A percentile compares a stretch with the other conserved stretches of the same genome.
Conservation (phyloP, 2,329 filamentous ascomycete genomes). For the Pseudogymnoascus sp. region DNA sequence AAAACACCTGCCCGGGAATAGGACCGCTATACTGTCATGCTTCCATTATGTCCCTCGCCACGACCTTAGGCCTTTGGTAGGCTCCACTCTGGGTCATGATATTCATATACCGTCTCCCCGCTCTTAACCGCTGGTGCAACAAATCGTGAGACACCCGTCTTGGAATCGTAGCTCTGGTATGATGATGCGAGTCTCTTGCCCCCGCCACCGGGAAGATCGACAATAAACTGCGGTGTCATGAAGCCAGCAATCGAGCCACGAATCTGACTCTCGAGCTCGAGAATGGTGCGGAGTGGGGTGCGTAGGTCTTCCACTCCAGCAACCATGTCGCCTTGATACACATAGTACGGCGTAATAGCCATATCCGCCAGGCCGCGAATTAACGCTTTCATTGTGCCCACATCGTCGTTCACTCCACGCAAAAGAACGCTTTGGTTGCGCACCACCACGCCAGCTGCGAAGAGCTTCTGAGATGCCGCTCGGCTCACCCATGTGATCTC, state of each 20-base stretch:
- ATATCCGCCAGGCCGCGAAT: constrained; percentile 47
- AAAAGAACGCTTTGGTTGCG: constrained; percentile 54
- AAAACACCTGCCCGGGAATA: not conserved
- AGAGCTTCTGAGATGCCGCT: constrained; percentile 41
- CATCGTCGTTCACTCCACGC: constrained; percentile 48
- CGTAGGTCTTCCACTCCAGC: constrained; percentile 52
- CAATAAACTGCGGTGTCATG: constrained; percentile 53
- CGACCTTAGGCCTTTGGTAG: not conserved
- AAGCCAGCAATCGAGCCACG: constrained; percentile 55
- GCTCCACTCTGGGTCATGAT: constrained; percentile 41
- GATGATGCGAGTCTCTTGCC: constrained; percentile 52
- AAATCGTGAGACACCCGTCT: constrained; percentile 46
- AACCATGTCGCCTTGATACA: constrained; percentile 59
- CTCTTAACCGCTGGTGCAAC: constrained; percentile 45
- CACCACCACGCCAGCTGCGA: constrained; percentile 43
- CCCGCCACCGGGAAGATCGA: constrained; percentile 54
- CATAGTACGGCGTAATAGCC: constrained; percentile 51
- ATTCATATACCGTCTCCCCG: constrained; percentile 43
- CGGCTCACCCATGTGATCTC: constrained; percentile 54
- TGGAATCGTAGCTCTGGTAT: constrained; percentile 43
- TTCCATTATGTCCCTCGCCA: not conserved
- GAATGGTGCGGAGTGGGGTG: constrained; percentile 49
- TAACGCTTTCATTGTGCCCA: constrained; percentile 43
- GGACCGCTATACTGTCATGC: not conserved
- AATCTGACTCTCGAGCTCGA: constrained; percentile 48